Evolutionary conservation across 768 basidiomycete species (phyloP), one percentile per base, ranked within the genome.

Genomic region (Suillus bovinus): DNA sequence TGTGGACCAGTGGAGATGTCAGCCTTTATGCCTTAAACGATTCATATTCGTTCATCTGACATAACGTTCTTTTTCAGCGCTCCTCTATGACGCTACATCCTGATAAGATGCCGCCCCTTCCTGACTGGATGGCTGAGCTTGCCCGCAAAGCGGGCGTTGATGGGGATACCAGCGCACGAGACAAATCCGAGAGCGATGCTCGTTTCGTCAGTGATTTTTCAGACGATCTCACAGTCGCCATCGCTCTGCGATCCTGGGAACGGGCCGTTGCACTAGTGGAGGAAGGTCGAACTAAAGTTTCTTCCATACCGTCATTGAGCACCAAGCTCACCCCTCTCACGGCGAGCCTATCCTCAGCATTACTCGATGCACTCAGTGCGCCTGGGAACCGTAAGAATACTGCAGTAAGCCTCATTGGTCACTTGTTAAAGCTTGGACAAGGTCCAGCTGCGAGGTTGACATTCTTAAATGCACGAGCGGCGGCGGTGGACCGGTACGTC

Each of bases 151-250:
- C 83, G 24, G 88, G 86, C 50, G 38, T 69, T 0, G 68, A 70
- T 3, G 50, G 72, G 0, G 71, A 73, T 53, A 73, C 80, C n/a
- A 80, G 80, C 16, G 84, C 84, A 17, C 90, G 89, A 71, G 89
- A 89, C 63, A 89, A 91, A 70, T 81, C 83, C 0, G 93, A 95
- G 65, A 83, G 86, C 55, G 94, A 97, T 73, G 79, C 87, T 1
- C 85, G 89, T n/a, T 97, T 90, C 86, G 84, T 91, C 13, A 87
- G 89, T 50, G 95, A 98, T 59, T 96, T 93, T 80, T 87, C 91
- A 5, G 97, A 99, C 69, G 88, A 96, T 49, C 76, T 98, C 27
- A 92, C 92, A 0, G 94, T 99, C 5, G 87, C 94, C 1, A 95
- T 98, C 61, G 91, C 96, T 1, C 78, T 95, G 52, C 84, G 92